These are phyloP conservation scores for Aureobasidium sp. DNA, from an alignment of 2,329 filamentous ascomycete species.

Conservation along the genomic window DNA sequence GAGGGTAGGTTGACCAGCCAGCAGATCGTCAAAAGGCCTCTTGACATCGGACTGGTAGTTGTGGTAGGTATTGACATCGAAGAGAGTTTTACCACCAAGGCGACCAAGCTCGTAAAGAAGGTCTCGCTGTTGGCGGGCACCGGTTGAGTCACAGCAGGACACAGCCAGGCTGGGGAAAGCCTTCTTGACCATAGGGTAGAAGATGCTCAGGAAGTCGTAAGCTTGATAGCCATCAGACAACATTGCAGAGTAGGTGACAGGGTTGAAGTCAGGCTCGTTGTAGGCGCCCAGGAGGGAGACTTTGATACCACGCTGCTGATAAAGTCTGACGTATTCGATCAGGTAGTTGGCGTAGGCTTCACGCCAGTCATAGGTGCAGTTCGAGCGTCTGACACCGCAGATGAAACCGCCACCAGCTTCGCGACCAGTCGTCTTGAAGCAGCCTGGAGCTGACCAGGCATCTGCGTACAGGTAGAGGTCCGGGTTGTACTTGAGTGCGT, in stretches of 20 bases:
- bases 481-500: constrained; percentile 19
- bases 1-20: constrained; percentile 18
- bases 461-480: constrained; percentile 21
- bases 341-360: constrained; percentile 44
- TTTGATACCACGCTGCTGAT: constrained; percentile 36
- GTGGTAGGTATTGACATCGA: constrained; percentile 20
- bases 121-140: constrained; percentile 18
- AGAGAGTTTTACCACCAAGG: constrained; percentile 16
- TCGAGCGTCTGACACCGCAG: constrained; percentile 19
- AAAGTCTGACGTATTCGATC: constrained; percentile 41
- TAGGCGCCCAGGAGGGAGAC: constrained; percentile 24
- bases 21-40: constrained; percentile 15
- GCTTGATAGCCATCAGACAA: constrained; percentile 21
- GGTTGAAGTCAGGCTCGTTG: constrained; percentile 21
- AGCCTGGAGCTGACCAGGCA: constrained; percentile 21
- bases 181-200: constrained; percentile 20
- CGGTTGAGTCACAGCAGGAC: constrained; percentile 20
- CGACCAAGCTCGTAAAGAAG: constrained; percentile 18
- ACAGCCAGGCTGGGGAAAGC: constrained; percentile 18
- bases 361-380: constrained; percentile 30
- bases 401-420: constrained; percentile 18
- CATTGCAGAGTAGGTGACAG: constrained; percentile 19
- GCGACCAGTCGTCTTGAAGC: constrained; percentile 18
- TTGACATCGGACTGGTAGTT: constrained; percentile 21
- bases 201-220: constrained; percentile 19